Base-by-base conservation (phyloP, 73 alveolate genomes). In the Symbiodinium natans region DNA sequence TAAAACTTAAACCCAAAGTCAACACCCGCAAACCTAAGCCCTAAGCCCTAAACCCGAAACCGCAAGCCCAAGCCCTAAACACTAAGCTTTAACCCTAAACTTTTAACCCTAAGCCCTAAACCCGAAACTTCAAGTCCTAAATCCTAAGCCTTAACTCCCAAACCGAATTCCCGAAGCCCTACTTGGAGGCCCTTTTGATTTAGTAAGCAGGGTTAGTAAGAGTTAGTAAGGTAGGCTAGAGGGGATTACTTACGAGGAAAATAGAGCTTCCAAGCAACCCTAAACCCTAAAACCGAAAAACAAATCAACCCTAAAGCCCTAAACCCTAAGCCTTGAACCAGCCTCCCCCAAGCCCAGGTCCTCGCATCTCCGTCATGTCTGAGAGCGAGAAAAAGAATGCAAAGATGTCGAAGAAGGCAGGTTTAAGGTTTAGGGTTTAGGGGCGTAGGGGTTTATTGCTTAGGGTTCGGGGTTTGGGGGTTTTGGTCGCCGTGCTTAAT, bases 341-440 rank as follows among this genome's bases (percentile, higher is more conserved):
- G 40, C 83, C 25, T 8, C 84, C 10, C 31, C 46, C 43, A 33
- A 29, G 25, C 97, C 52, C 46, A 90, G 98, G 98, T 83, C 98
- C 98, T 3, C 82, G 98, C 17, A 77, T 92, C 33, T 74, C 92
- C 1, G 98, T 92, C n/a, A 46, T 92, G 98, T 74, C 98, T 8
- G 98, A 92, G 92, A 92, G 98, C 83, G 98, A 92, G 98, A 92
- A 92, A 86, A 83, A 88, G 54, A 74, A 92, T 38, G 92, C 90
- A 42, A 92, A 92, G 98, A 80, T 42, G 42, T 48, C 80, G 27
- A 92, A 77, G 98, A 92, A 92, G 98, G 98, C 88, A 27, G 25
- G 46, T 3, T 38, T 38, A 34, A 43, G 85, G 85, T n/a, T 31
- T 25, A 63, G 77, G 77, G 77, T 25, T 63, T 63, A 63, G 77